A percentile compares a stretch with the other conserved stretches of the same genome.
phyloP scores from a whole-genome alignment of 768 basidiomycete species.

The Tulasnella sp. region DNA sequence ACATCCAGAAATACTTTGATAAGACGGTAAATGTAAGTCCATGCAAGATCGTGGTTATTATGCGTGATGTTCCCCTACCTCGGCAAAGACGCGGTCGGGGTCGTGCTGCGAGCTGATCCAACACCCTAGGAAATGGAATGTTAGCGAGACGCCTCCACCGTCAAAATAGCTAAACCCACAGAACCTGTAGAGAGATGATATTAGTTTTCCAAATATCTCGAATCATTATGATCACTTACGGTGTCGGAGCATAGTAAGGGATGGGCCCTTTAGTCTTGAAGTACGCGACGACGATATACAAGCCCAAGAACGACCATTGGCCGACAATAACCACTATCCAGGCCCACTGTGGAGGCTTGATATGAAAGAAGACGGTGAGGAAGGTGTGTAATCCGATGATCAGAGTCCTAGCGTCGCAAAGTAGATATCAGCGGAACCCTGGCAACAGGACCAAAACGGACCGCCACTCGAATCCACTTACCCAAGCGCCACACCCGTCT shows the following conservation, averaged over 20 bases:
- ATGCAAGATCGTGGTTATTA: not conserved
- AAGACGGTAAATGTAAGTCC: not conserved
- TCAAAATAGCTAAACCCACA: not conserved
- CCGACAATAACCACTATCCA: constrained; percentile 10
- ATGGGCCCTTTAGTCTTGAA: not conserved
- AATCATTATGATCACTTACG: not conserved
- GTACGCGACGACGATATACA: not conserved
- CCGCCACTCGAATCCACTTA: not conserved
- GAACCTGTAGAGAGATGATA: not conserved
- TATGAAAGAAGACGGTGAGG: constrained; percentile 9
- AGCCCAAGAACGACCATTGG: constrained; percentile 19
- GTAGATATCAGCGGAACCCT: not conserved
- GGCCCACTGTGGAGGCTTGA: constrained; percentile 5
- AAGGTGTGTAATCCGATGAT: constrained; percentile 21
- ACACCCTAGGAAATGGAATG: constrained; percentile 18
- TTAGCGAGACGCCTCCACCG: not conserved
- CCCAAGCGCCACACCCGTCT: constrained; percentile 17
- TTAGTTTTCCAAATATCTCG: not conserved
- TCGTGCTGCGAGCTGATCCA: constrained; percentile 19
- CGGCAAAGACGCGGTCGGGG: constrained; percentile 1
- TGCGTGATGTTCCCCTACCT: not conserved
- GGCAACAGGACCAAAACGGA: not conserved
- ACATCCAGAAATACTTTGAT: constrained; percentile 19
- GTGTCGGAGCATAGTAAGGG: constrained; percentile 9
- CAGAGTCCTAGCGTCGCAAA: not conserved